Evolutionary conservation across 2,329 filamentous ascomycete species (phyloP).

Genomic region (Cladosporium phlei): DNA sequence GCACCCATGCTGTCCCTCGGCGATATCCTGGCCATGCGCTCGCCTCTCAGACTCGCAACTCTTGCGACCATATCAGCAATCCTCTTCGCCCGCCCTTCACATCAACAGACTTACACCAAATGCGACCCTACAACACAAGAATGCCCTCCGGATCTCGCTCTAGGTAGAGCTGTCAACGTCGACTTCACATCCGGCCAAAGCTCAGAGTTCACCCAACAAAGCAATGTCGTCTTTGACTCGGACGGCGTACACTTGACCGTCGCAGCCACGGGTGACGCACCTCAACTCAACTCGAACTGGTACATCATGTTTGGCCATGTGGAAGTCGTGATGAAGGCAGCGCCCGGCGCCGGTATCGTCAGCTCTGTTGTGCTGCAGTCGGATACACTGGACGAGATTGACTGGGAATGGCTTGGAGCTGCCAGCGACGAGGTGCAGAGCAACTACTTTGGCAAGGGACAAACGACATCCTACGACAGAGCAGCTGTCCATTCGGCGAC

Average conservation of each 20-base stretch:
- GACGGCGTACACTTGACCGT: constrained; percentile 82
- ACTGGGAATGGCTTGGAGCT: constrained; percentile 91
- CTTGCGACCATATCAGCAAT: constrained; percentile 35
- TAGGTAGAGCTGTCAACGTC: constrained; percentile 75
- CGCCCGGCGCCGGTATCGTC: constrained; percentile 85
- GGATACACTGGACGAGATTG: constrained; percentile 90
- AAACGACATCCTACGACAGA: constrained; percentile 79
- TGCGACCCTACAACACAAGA: constrained; percentile 53
- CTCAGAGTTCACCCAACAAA: constrained; percentile 69
- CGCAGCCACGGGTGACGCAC: constrained; percentile 70
- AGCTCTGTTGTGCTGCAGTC: constrained; percentile 89
- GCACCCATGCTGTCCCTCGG: constrained; percentile 23
- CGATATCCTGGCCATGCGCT: constrained; percentile 27
- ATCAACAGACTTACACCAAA: constrained; percentile 51
- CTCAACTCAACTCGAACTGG: constrained; percentile 82
- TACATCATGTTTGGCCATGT: constrained; percentile 99
- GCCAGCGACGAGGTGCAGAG: constrained; percentile 75
- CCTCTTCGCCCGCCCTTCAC: constrained; percentile 35
- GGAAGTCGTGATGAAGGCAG: constrained; percentile 77
- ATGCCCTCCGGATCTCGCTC: constrained; percentile 72
- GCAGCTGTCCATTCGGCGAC: constrained; percentile 69
- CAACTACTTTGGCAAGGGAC: constrained; percentile 95
- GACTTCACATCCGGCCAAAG: constrained; percentile 78
- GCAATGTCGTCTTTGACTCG: constrained; percentile 65
- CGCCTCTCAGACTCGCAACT: constrained; percentile 33